Evolutionary conservation across 169 alveolate species (phyloP), one percentile per base, ranked within the genome.

Genomic region (Cardiosporidium cionae): DNA sequence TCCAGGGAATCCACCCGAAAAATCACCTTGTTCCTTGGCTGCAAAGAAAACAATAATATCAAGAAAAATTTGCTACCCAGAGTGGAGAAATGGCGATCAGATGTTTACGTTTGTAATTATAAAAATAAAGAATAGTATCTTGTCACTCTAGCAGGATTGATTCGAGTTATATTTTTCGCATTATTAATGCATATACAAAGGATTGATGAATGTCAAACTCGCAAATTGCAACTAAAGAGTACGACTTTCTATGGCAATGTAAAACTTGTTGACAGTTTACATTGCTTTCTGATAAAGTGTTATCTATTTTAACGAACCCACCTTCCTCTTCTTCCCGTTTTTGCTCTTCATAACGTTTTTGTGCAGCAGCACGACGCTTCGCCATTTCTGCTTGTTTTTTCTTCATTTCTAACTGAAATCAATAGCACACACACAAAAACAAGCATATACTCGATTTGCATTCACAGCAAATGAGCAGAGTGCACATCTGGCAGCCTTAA

Each of bases 281-380:
- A n/a, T 3, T 7, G 72, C 3, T 79, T 68, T 27, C 74, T 62
- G 6, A 80, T 72, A 5, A 77, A 79, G 7, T 75, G 79, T 7
- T 74, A 68, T 23, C 78, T 62, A 33, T 70, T 71, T 22, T 78
- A 72, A 32, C 71, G 76, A 34, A 66, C 34, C n/a, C 52, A 75
- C 35, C 68, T 72, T 70, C 81, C 65, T 73, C 82, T 72, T 62
- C 66, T 54, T 78, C 75, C 72, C 52, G 68, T 76, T 78, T 82
- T 72, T 64, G 79, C 68, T 65, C 85, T 76, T 69, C 84, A 76
- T 78, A 80, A 62, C 72, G 78, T 52, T 71, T 75, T 84, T 58
- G 87, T 70, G 79, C 79, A 62, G 54, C 84, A 52, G 76, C 79
- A 44, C 81, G 82, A 65, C 72, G 85, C 69, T 52, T 79, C 73